phyloP scores from a whole-genome alignment of 108 stramenopile species.

The Cyclotella distinguenda region DNA sequence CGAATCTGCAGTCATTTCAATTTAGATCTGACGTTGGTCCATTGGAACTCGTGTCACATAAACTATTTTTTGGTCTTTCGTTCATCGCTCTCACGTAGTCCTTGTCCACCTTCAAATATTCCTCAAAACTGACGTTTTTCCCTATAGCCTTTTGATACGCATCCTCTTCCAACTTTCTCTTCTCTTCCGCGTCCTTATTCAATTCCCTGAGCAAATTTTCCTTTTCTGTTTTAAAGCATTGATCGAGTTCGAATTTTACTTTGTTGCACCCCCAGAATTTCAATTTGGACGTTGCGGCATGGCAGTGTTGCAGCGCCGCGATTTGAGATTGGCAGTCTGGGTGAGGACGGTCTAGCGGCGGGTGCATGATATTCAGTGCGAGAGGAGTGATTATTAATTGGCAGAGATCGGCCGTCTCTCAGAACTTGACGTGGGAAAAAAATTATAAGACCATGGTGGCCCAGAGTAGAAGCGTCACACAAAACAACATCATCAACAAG shows the following conservation, averaged over 20 bases:
- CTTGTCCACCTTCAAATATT: slow-evolving; percentile 67
- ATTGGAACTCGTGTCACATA: not conserved
- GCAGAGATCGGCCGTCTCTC: not conserved
- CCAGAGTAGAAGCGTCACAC: too few species aligned
- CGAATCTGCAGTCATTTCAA: not conserved
- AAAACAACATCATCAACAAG: too few species aligned
- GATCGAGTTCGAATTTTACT: slow-evolving; percentile 68
- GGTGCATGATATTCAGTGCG: slow-evolving; percentile 69
- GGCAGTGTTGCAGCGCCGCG: slow-evolving; percentile 73
- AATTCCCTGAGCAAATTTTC: slow-evolving; percentile 60
- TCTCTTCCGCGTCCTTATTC: slow-evolving; percentile 61
- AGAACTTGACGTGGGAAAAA: not conserved
- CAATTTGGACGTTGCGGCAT: slow-evolving; percentile 59
- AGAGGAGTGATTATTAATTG: not conserved
- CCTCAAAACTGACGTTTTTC: slow-evolving; percentile 72
- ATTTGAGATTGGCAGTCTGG: slow-evolving; percentile 84
- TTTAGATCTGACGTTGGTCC: not conserved
- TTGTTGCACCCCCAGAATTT: slow-evolving; percentile 91
- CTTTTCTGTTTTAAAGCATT: slow-evolving; percentile 86
- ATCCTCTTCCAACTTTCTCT: slow-evolving; percentile 57
- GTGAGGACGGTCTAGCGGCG: slow-evolving; percentile 90
- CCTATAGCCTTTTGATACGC: slow-evolving; percentile 64
- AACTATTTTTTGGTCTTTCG: slow-evolving; percentile 16
- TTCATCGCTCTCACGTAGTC: slow-evolving; percentile 61
- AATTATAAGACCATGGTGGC: not conserved